A percentile compares a stretch with the other conserved stretches of the same genome.
Conservation (phyloP, 2,329 filamentous ascomycete species). For the Fusarium subtropicale region DNA sequence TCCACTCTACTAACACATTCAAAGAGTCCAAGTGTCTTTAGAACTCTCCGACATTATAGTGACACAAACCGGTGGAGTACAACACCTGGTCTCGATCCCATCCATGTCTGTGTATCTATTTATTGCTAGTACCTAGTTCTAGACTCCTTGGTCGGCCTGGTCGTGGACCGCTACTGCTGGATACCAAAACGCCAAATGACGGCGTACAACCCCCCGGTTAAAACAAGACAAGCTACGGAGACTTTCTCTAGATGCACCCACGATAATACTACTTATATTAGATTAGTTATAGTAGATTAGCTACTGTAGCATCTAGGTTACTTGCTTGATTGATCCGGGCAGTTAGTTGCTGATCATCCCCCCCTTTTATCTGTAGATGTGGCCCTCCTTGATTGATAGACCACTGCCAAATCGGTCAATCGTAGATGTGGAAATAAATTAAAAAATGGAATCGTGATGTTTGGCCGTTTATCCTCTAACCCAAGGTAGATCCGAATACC, state of each 20-base stretch:
- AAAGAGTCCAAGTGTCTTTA: constrained; percentile 9
- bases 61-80: constrained; percentile 30
- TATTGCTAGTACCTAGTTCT: background rate
- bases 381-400: background rate
- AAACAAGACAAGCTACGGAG: constrained; percentile 32
- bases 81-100: constrained; percentile 11
- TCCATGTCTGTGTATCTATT: constrained; percentile 11
- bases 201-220: constrained; percentile 9
- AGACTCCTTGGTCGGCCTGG: background rate
- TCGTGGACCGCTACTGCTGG: background rate
- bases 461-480: background rate
- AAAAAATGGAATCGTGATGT: background rate
- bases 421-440: background rate
- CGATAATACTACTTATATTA: constrained; percentile 7
- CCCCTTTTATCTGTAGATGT: background rate
- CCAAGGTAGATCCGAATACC: background rate
- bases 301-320: background rate
- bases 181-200: background rate
- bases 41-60: constrained; percentile 11
- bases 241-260: constrained; percentile 31
- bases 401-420: background rate
- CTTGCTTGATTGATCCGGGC: constrained; percentile 11
- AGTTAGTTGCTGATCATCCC: constrained; percentile 25
- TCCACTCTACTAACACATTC: constrained; percentile 5
- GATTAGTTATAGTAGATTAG: background rate